Evolutionary conservation across 2,329 filamentous ascomycete species (phyloP), one percentile per base, ranked within the genome.

Genomic region (Stagonosporopsis rhizophila): DNA sequence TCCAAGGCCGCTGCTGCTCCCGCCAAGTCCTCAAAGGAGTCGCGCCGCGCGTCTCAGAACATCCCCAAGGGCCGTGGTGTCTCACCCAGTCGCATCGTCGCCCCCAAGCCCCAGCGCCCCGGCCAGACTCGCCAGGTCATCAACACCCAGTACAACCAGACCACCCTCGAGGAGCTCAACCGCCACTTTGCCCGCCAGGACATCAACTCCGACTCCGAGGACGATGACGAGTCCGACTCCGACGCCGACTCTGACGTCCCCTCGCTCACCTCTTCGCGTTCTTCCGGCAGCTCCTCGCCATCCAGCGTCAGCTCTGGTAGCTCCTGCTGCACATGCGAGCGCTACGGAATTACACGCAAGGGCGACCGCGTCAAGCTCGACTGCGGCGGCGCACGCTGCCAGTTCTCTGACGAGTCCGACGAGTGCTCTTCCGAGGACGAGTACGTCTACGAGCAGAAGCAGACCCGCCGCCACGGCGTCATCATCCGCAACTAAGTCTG

Each of bases 301-400:
- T 87, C 87, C 79, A 88, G 85, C 64, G 83, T 87, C 68, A 81
- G 79, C 59, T 80, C 80, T 57, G 75, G 77, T 47, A 77, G 70
- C 56, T 76, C 78, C 72, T 85, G 84, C 76, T 98, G 95, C 87
- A 92, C 89, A 64, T 98, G 94, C 81, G 92, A 97, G 79, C 91
- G 93, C 81, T 97, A 95, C 82, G 94, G 93, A 69, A 96, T 98
- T 82, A 97, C 93, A 64, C 90, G 92, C 80, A 88, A 89, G 77
- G 92, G 93, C 74, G 90, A 96, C 78, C 89, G 93, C 72, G 90
- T 98, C 85, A 95, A 94, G 85, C 87, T 97, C 77, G 93, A 97
- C 85, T 98, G 94, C 74, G 92, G 92, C 68, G 94, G 94, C 67
- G 83, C 87, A 60, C 89, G 91, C 75, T 97, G 94, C 80, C 91